phyloP scores from a whole-genome alignment of 176 grass and related monocot species.

The Triticum timopheevii region DNA sequence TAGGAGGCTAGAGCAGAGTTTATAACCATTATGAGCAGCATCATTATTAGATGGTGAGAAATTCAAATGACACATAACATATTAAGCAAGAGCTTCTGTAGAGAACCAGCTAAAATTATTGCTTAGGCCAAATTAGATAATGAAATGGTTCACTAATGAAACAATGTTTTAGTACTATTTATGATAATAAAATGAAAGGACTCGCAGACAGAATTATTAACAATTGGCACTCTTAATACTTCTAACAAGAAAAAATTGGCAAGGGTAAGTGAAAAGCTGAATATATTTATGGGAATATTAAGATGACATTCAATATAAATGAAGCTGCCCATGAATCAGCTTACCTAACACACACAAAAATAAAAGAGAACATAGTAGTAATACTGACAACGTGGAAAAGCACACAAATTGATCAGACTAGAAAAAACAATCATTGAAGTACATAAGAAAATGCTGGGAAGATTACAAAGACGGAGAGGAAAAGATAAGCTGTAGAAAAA shows the following conservation, averaged over 20 bases:
- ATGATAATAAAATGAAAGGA: too few species aligned
- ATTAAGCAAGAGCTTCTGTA: not conserved
- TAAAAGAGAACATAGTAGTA: not conserved
- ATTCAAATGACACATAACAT: not conserved
- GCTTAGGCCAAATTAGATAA: conserved; percentile 2
- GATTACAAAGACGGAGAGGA: not conserved
- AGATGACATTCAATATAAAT: not conserved
- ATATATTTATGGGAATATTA: not conserved
- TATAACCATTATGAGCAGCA: not conserved
- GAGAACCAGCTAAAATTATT: not conserved
- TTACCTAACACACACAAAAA: not conserved
- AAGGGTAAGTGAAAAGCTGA: not conserved
- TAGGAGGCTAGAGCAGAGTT: not conserved
- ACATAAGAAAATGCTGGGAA: not conserved
- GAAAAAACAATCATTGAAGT: not conserved
- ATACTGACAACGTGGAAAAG: not conserved
- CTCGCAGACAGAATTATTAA: too few species aligned
- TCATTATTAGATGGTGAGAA: not conserved
- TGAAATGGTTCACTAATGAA: not conserved
- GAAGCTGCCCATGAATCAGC: not conserved
- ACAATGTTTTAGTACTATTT: too few species aligned
- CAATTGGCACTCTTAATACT: too few species aligned
- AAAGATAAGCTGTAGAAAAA: not conserved
- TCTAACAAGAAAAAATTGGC: too few species aligned
- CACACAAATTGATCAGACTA: not conserved